phyloP scores from a whole-genome alignment of 805 yeast genomes.

The Nakazawaea peltata region DNA sequence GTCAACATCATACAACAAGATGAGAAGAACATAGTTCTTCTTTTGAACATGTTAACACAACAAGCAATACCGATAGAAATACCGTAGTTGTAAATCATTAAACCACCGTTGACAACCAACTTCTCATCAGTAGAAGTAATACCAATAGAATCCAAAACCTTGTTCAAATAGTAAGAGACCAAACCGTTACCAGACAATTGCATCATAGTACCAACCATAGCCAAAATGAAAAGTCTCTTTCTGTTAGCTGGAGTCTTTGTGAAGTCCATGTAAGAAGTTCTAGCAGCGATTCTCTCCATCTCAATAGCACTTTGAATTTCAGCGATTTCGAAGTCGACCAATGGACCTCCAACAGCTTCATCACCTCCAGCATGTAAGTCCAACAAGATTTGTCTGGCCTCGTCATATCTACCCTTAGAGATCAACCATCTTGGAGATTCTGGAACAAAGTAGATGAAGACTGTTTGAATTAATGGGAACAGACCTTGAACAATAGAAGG shows the following conservation, averaged over 20 bases:
- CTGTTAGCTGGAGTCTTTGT: conserved; percentile 26
- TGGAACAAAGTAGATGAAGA: conserved; percentile 28
- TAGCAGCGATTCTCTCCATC: conserved; percentile 23
- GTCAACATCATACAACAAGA: conserved; percentile 29
- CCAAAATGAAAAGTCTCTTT: conserved; percentile 26
- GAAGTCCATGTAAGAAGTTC: conserved; percentile 28
- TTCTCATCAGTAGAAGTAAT: conserved; percentile 36
- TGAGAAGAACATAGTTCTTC: conserved; percentile 28
- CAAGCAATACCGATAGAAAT: conserved; percentile 23
- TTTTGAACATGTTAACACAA: conserved; percentile 21
- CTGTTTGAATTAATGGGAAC: conserved; percentile 33
- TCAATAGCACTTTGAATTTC: conserved; percentile 30
- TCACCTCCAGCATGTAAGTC: conserved; percentile 30
- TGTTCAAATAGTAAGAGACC: conserved; percentile 35
- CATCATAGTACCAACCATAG: conserved; percentile 23
- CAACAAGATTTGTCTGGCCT: conserved; percentile 27
- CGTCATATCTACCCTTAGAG: conserved; percentile 24
- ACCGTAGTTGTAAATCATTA: conserved; percentile 38
- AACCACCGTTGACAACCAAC: conserved; percentile 42
- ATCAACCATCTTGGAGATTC: conserved; percentile 37
- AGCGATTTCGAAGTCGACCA: conserved; percentile 26
- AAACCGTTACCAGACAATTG: conserved; percentile 39
- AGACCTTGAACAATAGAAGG: conserved; percentile 45
- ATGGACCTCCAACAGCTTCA: conserved; percentile 16
- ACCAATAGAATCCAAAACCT: conserved; percentile 49